Conservation (phyloP, 2,329 filamentous ascomycete genomes). For the Cytospora piceicola region DNA sequence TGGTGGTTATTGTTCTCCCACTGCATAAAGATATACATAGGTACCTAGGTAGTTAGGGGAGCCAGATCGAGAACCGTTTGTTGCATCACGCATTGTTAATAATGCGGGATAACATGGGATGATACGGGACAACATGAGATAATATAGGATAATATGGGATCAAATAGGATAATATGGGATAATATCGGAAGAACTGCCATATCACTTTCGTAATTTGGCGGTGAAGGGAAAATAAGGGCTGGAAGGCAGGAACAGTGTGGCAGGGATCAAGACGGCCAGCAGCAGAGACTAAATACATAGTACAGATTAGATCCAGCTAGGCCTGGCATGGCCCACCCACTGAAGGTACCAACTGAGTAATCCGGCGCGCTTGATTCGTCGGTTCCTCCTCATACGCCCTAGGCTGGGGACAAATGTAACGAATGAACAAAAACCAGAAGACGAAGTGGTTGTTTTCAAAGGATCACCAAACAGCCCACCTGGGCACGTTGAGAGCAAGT, state of each 20-base stretch:
- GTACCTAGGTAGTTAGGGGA: too few species aligned
- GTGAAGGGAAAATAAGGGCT: neutral
- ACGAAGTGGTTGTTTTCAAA: neutral
- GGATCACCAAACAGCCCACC: slow-evolving; percentile 3
- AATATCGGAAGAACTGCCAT: neutral
- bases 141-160: too few species aligned
- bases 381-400: neutral
- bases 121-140: too few species aligned
- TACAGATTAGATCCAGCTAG: neutral
- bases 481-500: neutral
- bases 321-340: neutral
- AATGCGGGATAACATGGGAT: too few species aligned
- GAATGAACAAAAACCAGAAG: neutral
- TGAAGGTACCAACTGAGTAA: neutral
- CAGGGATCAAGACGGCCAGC: neutral
- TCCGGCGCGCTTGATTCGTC: neutral
- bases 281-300: slow-evolving; percentile 6
- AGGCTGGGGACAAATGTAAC: neutral
- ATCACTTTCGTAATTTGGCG: neutral
- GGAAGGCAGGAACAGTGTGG: neutral
- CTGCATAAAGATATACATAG: too few species aligned
- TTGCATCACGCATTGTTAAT: neutral
- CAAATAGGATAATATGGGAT: too few species aligned
- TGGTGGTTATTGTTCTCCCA: neutral
- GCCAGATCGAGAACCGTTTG: neutral